Percentiles rank a stretch among this genome's conserved stretches.
These are phyloP conservation scores for Nicotiana rustica DNA, from an alignment of 305 asterid genomes.

Conservation along the genomic window DNA sequence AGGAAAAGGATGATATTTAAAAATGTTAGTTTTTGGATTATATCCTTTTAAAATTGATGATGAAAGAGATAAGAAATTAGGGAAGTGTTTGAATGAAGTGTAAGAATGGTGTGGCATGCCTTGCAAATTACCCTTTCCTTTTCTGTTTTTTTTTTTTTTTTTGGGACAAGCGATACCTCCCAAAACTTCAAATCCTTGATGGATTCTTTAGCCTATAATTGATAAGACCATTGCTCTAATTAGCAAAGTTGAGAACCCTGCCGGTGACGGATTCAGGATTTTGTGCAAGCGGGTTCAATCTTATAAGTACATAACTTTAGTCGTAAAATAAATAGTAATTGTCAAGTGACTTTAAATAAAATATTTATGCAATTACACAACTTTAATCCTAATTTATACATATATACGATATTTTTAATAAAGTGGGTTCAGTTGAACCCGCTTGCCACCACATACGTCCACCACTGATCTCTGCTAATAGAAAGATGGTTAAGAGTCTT, in stretches of 20 bases:
- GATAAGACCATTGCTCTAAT: background rate
- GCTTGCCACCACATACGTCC: too few species aligned
- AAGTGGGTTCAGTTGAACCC: too few species aligned
- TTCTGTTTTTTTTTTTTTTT: slow-evolving; percentile 28
- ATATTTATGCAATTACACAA: too few species aligned
- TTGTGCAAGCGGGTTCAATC: too few species aligned
- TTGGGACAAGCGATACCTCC: slow-evolving; percentile 28
- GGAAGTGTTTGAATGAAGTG: slow-evolving; percentile 45
- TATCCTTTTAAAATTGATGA: slow-evolving; percentile 36
- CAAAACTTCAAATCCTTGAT: slow-evolving; percentile 12
- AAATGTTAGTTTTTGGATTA: slow-evolving; percentile 33
- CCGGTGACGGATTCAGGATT: too few species aligned
- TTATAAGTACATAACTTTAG: too few species aligned
- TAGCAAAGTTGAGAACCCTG: background rate
- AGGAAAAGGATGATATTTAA: background rate
- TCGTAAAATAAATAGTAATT: too few species aligned
- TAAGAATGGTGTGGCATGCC: slow-evolving; percentile 56
- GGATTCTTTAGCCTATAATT: background rate
- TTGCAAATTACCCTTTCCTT: slow-evolving; percentile 78
- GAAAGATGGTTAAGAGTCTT: background rate
- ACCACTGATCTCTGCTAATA: background rate
- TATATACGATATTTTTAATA: too few species aligned
- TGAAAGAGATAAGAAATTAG: slow-evolving; percentile 19
- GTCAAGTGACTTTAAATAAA: too few species aligned
- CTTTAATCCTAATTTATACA: too few species aligned